A percentile compares a stretch with the other conserved stretches of the same genome.
Evolutionary conservation across 1,139 yeast species (phyloP).

Genomic region (Candida dubliniensis): DNA sequence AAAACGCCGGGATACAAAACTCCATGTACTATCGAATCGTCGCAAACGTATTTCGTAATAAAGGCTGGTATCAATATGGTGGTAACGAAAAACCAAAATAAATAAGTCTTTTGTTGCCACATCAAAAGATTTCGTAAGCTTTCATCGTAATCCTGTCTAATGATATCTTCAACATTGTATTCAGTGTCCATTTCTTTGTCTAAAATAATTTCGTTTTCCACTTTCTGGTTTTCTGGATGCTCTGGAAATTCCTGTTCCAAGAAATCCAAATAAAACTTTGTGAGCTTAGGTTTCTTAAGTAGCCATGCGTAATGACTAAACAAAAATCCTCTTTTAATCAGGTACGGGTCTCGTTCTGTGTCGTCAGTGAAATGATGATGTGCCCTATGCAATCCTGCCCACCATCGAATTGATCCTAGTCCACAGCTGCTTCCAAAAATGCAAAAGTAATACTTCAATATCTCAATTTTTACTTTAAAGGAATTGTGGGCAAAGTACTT

Average conservation of each 20-base stretch:
- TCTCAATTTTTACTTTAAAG: conserved; percentile 36
- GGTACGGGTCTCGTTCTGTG: conserved; percentile 68
- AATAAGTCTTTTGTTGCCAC: conserved; percentile 61
- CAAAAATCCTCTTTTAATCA: conserved; percentile 55
- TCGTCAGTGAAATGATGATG: conserved; percentile 68
- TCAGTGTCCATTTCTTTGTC: conserved; percentile 15
- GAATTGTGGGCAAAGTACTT: conserved; percentile 58
- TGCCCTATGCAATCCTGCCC: conserved; percentile 68
- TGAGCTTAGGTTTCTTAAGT: conserved; percentile 49
- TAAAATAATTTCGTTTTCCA: conserved; percentile 18
- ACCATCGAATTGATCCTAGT: conserved; percentile 58
- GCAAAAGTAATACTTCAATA: conserved; percentile 46
- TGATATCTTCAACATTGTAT: conserved; percentile 15
- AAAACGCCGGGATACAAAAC: conserved; percentile 62
- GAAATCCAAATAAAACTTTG: conserved; percentile 34
- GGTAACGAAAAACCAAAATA: conserved; percentile 42
- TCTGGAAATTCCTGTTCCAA: conserved; percentile 44
- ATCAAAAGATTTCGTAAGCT: conserved; percentile 32
- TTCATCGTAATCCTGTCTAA: conserved; percentile 17
- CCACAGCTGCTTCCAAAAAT: conserved; percentile 62
- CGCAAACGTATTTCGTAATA: conserved; percentile 37
- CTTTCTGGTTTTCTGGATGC: conserved; percentile 6
- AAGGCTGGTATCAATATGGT: conserved; percentile 51
- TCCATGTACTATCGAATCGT: conserved; percentile 54
- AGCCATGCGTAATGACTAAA: conserved; percentile 71